These are phyloP conservation scores for Periconia sp. DNA, from an alignment of 2,329 filamentous ascomycete genomes.

Conservation along the genomic window DNA sequence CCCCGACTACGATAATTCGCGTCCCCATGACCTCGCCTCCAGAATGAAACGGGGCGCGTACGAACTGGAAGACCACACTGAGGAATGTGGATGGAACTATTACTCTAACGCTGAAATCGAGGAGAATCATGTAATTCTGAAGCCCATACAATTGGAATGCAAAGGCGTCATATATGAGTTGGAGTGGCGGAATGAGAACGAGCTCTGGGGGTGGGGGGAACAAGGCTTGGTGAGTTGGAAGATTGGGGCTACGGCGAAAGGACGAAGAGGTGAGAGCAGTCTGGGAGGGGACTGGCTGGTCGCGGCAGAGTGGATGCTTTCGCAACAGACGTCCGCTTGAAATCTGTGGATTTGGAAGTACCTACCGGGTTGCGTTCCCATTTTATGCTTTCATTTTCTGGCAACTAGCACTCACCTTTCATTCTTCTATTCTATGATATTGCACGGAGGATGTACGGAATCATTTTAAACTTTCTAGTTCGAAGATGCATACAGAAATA, in stretches of 20 bases:
- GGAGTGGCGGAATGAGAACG: slow-evolving; percentile 19
- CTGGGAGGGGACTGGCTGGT: not conserved
- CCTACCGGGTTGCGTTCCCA: no score
- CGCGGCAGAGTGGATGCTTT: not conserved
- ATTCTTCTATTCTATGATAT: no score
- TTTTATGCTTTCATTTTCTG: no score
- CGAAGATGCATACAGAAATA: not conserved
- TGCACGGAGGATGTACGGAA: no score
- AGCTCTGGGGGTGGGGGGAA: slow-evolving; percentile 26
- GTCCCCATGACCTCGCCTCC: not conserved
- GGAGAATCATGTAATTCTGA: slow-evolving; percentile 14
- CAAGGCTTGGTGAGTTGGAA: slow-evolving; percentile 19
- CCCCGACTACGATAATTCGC: slow-evolving; percentile 2
- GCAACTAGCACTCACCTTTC: no score
- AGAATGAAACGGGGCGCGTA: not conserved
- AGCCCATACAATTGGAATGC: slow-evolving; percentile 17
- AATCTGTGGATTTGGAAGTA: no score
- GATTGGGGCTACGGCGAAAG: slow-evolving; percentile 6
- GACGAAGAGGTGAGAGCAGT: not conserved
- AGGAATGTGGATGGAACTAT: slow-evolving; percentile 13
- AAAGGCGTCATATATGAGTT: slow-evolving; percentile 17
- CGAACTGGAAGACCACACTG: not conserved
- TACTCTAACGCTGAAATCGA: slow-evolving; percentile 1
- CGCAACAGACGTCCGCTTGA: no score
- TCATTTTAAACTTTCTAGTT: no score